Percentiles rank a stretch among this genome's conserved stretches.
Conservation (phyloP, 345 rosid species). For the Psidium friedrichsthalianum region DNA sequence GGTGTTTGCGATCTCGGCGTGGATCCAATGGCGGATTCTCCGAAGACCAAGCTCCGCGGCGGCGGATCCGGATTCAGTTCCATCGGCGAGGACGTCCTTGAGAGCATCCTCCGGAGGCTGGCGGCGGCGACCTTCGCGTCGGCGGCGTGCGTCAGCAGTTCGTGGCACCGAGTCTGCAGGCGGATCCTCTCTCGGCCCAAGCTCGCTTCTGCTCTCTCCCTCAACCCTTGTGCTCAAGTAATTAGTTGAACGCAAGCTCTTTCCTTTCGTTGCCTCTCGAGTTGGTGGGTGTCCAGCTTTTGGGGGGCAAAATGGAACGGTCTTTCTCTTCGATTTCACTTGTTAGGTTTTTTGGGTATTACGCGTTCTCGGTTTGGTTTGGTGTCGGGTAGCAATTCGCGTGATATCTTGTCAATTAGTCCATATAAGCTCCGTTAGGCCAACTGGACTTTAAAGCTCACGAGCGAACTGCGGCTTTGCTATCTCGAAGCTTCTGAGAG, state of each 20-base stretch:
- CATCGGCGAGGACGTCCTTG: conserved; percentile 22
- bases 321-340: background rate
- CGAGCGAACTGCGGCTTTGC: background rate
- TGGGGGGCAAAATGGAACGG: background rate
- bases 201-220: conserved; percentile 47
- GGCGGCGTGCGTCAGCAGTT: conserved; percentile 37
- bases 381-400: background rate
- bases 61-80: background rate
- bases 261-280: background rate
- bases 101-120: conserved; percentile 26
- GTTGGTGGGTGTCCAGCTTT: background rate
- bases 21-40: background rate
- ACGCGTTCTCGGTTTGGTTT: background rate
- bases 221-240: conserved; percentile 24
- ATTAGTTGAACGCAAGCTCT: background rate
- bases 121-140: conserved; percentile 41
- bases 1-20: background rate
- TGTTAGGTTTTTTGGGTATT: background rate
- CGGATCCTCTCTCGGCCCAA: conserved; percentile 37
- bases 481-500: background rate
- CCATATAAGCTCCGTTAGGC: background rate
- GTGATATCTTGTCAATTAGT: background rate
- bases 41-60: background rate
- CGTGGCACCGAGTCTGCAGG: conserved; percentile 31
- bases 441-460: background rate